phyloP scores from a whole-genome alignment of 495 filamentous ascomycete genomes.

The Penicillium malachiteum region DNA sequence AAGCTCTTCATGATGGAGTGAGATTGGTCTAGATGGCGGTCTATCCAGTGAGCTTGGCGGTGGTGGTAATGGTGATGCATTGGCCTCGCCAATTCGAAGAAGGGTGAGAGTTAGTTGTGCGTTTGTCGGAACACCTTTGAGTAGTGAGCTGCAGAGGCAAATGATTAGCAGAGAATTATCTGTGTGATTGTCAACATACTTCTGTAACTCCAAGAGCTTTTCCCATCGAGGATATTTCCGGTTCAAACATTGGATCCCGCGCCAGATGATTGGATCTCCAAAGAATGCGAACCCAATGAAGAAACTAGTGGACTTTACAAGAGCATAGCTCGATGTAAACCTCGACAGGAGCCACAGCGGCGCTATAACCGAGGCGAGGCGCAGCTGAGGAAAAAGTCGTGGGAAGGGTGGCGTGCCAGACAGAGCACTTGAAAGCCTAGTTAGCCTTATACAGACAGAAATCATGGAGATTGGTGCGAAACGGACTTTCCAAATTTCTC shows the following conservation, averaged over 20 bases:
- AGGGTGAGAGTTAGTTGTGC: constrained; percentile 82
- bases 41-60: constrained; percentile 59
- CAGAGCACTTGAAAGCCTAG: constrained; percentile 48
- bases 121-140: constrained; percentile 84
- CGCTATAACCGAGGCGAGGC: constrained; percentile 58
- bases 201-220: constrained; percentile 67
- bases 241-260: constrained; percentile 63
- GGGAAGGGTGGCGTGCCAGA: constrained; percentile 76
- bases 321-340: constrained; percentile 65
- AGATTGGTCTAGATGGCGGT: constrained; percentile 44
- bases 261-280: constrained; percentile 69
- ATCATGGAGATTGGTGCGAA: neutral
- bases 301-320: constrained; percentile 65
- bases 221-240: constrained; percentile 70
- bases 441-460: too few species aligned
- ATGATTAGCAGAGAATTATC: too few species aligned
- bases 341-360: constrained; percentile 59
- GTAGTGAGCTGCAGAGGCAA: constrained; percentile 53
- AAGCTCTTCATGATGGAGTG: constrained; percentile 37
- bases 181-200: constrained; percentile 39
- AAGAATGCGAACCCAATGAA: constrained; percentile 72
- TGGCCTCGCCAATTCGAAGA: constrained; percentile 78
- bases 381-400: constrained; percentile 57
- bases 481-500: constrained; percentile 76
- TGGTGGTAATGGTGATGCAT: constrained; percentile 75